These are phyloP conservation scores for Penicillium dipodomyicola DNA, from an alignment of 495 filamentous ascomycete genomes.

Conservation along the genomic window DNA sequence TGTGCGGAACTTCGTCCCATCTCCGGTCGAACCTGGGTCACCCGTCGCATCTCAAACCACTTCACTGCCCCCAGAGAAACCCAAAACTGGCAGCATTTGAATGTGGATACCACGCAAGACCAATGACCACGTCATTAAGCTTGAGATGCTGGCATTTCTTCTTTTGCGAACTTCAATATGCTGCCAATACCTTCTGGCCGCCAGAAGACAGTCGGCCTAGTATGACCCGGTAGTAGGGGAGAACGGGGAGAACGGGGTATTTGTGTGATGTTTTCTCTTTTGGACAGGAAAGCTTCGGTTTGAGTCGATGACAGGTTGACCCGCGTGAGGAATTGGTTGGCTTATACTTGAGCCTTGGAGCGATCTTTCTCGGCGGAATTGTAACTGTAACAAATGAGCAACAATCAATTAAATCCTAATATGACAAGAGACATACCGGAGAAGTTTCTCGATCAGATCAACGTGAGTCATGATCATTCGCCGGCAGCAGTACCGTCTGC, in stretches of 20 bases:
- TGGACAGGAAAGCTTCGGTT: not conserved
- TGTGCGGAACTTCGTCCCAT: not conserved
- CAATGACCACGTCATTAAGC: not conserved
- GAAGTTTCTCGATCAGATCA: conserved; percentile 95
- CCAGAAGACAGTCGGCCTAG: not conserved
- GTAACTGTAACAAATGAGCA: conserved; percentile 25
- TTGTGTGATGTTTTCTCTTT: not conserved
- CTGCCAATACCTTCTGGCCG: not conserved
- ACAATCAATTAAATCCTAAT: not conserved
- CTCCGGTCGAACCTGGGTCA: not conserved
- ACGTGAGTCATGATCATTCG: conserved; percentile 99
- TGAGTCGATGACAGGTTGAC: conserved; percentile 3
- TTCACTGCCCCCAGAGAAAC: not conserved
- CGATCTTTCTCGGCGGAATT: conserved; percentile 39
- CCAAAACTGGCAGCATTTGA: not conserved
- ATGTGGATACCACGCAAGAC: not conserved
- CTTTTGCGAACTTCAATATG: conserved; percentile 1
- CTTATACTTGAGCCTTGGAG: conserved; percentile 34
- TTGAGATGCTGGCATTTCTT: not conserved
- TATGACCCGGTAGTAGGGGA: not conserved
- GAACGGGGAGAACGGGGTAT: not conserved
- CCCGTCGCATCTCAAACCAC: not conserved
- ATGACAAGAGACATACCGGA: conserved; percentile 62
- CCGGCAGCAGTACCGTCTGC: conserved; percentile 95
- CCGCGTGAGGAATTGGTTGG: not conserved